Base-by-base conservation (phyloP, 495 filamentous ascomycete genomes). In the Haplographium delicatum region DNA sequence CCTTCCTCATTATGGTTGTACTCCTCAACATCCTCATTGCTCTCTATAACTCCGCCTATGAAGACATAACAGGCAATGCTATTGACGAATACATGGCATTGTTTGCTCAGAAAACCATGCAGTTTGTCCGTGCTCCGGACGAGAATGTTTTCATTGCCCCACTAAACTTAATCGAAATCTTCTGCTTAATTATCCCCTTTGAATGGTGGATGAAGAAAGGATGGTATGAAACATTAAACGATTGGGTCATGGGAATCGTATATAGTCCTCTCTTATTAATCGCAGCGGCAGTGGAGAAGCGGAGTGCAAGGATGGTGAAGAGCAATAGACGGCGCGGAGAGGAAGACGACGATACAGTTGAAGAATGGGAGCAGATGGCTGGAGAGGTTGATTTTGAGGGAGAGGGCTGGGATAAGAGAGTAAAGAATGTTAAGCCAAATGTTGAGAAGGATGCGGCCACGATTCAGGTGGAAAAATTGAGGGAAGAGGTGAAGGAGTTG, bases 71-170 rank as follows among this genome's bases (percentile, higher is more conserved):
- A 44, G 86, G 84, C 34, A 96, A 97, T 62, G 89, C 94, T 15
- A 83, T 83, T 44, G 94, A 97, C 62, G 93, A 98, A 66, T 98
- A 88, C 66, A 85, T 98, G 67, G 89, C 89, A 0, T 80, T 95
- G 18, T 89, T 88, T 58, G 74, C 88, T 1, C 87, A 91, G 53
- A 95, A 96, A 63, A 96, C 91, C 1, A 88, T 96, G 72, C 86
- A 90, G 58, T 98, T 96, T 58, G 88, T 97, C 7, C 88, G 94
- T 27, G 94, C 93, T 0, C 93, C 93, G 0, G 93, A 97, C 58
- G 94, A 97, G 66, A 96, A 98, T 57, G 93, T 98, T 38, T 98
- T 91, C 67, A 94, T 98, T 49, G 82, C 93, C 4, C 89, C 93
- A 0, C 89, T 97, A 68, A 98, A 98, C 63, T 77, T 98, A 8